A percentile compares a stretch with the other conserved stretches of the same genome.
Conservation (phyloP, 768 basidiomycete species). For the Termitomyces sp. region DNA sequence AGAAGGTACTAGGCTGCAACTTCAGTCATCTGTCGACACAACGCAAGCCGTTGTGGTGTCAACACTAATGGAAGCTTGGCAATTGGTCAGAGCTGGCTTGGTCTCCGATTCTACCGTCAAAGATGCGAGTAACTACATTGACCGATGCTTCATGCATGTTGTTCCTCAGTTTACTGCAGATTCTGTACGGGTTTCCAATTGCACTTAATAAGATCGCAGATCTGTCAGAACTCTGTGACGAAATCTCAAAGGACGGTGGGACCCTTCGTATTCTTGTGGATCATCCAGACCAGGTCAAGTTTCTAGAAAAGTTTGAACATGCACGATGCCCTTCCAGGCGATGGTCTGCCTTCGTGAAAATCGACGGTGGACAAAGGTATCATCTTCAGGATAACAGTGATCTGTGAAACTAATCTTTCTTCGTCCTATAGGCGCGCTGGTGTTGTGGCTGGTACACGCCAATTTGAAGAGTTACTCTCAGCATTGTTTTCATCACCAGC, state of each 20-base stretch:
- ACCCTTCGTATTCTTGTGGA: constrained; percentile 68
- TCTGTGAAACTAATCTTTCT: constrained; percentile 10
- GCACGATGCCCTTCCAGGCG: constrained; percentile 28
- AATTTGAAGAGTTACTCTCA: constrained; percentile 51
- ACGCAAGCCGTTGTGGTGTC: constrained; percentile 70
- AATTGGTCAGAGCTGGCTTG: constrained; percentile 59
- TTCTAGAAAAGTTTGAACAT: constrained; percentile 56
- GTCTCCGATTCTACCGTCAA: constrained; percentile 68
- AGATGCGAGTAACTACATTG: constrained; percentile 50
- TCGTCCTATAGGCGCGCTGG: constrained; percentile 61
- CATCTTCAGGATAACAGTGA: neutral
- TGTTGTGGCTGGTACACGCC: constrained; percentile 42
- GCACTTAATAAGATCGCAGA: constrained; percentile 67
- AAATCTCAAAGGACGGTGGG: constrained; percentile 49
- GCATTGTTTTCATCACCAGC: constrained; percentile 45
- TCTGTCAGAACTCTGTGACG: constrained; percentile 52
- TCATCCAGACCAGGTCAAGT: constrained; percentile 64
- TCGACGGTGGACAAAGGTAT: constrained; percentile 78
- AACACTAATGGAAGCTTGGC: constrained; percentile 81
- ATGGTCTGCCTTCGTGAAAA: constrained; percentile 81
- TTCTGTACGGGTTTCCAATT: constrained; percentile 77
- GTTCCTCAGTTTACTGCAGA: constrained; percentile 31
- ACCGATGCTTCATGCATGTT: neutral
- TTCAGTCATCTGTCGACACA: constrained; percentile 45
- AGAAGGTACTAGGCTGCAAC: constrained; percentile 70